Conservation (phyloP, 495 filamentous ascomycete species). For the Viridothelium virens region DNA sequence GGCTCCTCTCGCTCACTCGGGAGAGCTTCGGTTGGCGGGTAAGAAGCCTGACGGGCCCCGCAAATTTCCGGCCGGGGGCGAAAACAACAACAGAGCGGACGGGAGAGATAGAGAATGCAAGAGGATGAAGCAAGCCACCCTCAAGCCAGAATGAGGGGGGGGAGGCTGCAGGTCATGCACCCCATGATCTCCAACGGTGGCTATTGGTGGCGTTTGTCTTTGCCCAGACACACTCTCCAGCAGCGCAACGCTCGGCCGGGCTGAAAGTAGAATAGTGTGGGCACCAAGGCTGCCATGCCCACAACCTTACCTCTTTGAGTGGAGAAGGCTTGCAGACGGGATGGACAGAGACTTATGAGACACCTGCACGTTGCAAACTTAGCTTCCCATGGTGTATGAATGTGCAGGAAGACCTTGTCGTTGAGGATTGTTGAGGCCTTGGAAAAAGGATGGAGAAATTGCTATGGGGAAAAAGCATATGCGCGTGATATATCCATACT, state of each 20-base stretch:
- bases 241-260: background rate
- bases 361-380: background rate
- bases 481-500: background rate
- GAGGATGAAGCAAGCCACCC: background rate
- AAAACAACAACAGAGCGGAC: too few species aligned
- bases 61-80: background rate
- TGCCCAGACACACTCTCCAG: too few species aligned
- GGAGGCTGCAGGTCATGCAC: conserved; percentile 3
- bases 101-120: too few species aligned
- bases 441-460: background rate
- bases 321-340: background rate
- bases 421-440: background rate
- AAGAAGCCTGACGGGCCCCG: too few species aligned
- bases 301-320: background rate
- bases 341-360: background rate
- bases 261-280: background rate
- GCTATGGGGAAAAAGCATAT: background rate
- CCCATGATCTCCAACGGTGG: background rate
- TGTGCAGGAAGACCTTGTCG: background rate
- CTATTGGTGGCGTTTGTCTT: conserved; percentile 10
- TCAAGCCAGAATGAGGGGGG: background rate
- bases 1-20: background rate
- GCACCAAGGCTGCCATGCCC: background rate
- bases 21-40: background rate
- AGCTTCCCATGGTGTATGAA: background rate